Evolutionary conservation across 306 rosid species (phyloP).

Genomic region (Cucurbita pepo): DNA sequence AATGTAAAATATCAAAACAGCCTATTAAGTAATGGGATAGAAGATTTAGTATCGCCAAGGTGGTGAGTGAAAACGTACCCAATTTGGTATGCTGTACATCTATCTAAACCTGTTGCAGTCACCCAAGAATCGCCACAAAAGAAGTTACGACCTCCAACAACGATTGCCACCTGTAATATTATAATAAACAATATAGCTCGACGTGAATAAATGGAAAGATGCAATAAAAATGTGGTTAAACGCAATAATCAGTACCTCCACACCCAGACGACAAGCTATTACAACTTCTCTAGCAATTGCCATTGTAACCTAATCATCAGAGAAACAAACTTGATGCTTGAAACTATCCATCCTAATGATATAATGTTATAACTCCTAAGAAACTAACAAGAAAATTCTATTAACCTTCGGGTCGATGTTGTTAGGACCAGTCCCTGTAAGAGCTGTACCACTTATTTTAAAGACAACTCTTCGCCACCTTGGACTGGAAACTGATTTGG

Average conservation of each 20-base stretch:
- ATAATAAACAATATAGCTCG: not conserved
- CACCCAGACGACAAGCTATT: constrained; percentile 67
- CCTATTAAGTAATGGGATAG: not conserved
- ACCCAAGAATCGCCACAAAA: constrained; percentile 96
- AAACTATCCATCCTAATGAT: not conserved
- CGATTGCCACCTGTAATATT: constrained; percentile 62
- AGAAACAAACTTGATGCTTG: constrained; percentile 8
- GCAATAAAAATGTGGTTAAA: constrained; percentile 8
- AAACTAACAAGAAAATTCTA: not conserved
- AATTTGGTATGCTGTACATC: constrained; percentile 86
- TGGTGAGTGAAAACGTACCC: constrained; percentile 38
- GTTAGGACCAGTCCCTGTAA: constrained; percentile 67
- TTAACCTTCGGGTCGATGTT: constrained; percentile 74
- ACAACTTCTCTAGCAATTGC: constrained; percentile 73
- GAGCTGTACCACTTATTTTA: constrained; percentile 89
- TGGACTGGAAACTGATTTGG: constrained; percentile 44
- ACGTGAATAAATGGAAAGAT: not conserved
- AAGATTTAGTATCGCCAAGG: not conserved
- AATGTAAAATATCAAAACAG: not conserved
- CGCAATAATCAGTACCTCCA: constrained; percentile 50
- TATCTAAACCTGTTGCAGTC: constrained; percentile 66
- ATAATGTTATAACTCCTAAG: not conserved
- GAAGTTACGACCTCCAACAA: constrained; percentile 91
- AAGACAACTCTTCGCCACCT: constrained; percentile 91
- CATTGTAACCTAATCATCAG: constrained; percentile 52